Evolutionary conservation across 805 yeast genomes (phyloP), one percentile per base, ranked within the genome.

Genomic region (Hanseniaspora vineae): DNA sequence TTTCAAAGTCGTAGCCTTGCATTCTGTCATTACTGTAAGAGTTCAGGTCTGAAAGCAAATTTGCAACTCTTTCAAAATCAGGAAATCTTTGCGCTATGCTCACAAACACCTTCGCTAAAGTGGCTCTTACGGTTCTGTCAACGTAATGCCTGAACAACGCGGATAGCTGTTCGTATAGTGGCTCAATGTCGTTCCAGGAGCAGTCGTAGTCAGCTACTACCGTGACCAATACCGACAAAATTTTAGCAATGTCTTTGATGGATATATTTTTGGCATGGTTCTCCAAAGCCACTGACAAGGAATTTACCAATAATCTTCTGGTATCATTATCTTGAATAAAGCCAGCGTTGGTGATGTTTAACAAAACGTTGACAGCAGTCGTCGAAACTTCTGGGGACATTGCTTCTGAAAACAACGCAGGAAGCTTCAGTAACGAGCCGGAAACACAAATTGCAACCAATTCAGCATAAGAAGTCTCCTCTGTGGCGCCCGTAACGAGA

Each of bases 1-100:
- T 74, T 50, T 80, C 90, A 61, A 81, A 90, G 64, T 92, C 95
- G 42, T 83, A 80, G 52, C 83, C 88, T 32, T 78, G 80, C 48
- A 87, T 65, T 46, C 85, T 71, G 35, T 65, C 75, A 1, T 60
- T 58, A 0, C 88, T 77, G 56, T 70, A 84, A 0, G 96, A 69
- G 58, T 92, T 89, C 51, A 90, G 66, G 37, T 78, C 87, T 1
- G 65, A 65, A 13, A 86, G 58, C n/a, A 87, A 60, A 0, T 57
- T 55, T 1, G 81, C 75, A 29, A 81, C 76, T 6, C 64, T 59
- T 15, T 64, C 55, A 29, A 74, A 66, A 2, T 68, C 70, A 1
- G 58, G 55, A 48, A 76, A 75, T 46, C 72, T 73, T 2, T 57
- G 58, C 17, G 88, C 86, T 46, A 90, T 69, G 18, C 76, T 73